These are phyloP conservation scores for Helotiales sp. DNA, from an alignment of 2,329 filamentous ascomycete genomes.

Conservation along the genomic window DNA sequence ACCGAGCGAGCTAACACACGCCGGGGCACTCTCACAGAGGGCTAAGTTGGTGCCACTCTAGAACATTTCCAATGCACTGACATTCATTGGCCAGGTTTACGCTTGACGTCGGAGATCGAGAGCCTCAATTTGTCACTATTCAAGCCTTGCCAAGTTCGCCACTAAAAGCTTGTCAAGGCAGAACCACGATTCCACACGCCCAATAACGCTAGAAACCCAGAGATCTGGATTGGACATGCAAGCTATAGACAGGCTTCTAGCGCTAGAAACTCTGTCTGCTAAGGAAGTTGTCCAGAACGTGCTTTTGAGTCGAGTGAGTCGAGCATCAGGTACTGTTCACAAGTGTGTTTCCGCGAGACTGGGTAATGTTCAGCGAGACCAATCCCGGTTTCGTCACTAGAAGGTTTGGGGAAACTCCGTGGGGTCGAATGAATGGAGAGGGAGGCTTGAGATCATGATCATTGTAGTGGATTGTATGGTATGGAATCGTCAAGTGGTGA, in stretches of 20 bases:
- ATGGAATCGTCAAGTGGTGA: neutral
- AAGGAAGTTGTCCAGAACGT: neutral
- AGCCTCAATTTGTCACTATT: neutral
- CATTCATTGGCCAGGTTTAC: neutral
- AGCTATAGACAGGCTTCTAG: too few species aligned
- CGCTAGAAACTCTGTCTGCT: neutral
- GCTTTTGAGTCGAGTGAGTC: neutral
- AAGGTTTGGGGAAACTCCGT: neutral
- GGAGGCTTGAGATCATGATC: neutral
- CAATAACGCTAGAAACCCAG: neutral
- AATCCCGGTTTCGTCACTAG: neutral
- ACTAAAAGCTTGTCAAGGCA: neutral
- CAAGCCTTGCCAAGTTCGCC: conserved; percentile 6
- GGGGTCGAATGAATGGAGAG: neutral
- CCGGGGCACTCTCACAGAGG: neutral
- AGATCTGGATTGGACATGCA: neutral
- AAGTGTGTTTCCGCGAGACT: neutral
- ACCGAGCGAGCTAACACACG: neutral
- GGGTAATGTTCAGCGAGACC: neutral
- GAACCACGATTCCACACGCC: neutral
- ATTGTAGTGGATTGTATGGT: neutral
- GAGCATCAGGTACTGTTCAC: neutral
- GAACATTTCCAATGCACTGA: neutral
- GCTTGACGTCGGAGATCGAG: neutral
- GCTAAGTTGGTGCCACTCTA: neutral